Percentiles rank a stretch among this genome's conserved stretches.
Conservation (phyloP, 306 rosid genomes). For the Gleditsia sinensis region DNA sequence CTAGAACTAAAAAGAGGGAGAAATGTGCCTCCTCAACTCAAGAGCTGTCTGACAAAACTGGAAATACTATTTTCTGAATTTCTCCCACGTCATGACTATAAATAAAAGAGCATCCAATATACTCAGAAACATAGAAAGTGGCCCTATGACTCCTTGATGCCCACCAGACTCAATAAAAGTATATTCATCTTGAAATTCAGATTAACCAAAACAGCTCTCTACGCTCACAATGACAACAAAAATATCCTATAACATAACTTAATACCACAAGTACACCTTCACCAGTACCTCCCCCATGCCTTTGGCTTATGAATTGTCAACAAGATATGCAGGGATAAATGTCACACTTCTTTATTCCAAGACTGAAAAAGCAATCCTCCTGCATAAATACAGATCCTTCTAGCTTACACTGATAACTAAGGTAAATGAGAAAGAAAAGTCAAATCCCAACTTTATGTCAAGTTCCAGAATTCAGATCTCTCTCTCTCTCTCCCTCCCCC, state of each 20-base stretch:
- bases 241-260: background rate
- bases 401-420: background rate
- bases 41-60: background rate
- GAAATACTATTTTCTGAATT: background rate
- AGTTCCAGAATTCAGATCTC: background rate
- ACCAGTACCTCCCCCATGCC: background rate
- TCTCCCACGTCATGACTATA: too few relatives aligned
- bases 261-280: background rate
- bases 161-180: background rate
- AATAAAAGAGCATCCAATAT: background rate
- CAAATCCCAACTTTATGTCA: background rate
- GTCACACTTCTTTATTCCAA: background rate
- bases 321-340: background rate
- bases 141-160: background rate
- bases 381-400: background rate
- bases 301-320: background rate
- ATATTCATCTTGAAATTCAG: background rate
- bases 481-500: background rate
- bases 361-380: background rate
- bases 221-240: background rate
- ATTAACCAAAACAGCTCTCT: background rate
- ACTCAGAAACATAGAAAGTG: background rate
- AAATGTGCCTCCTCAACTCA: background rate
- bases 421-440: background rate
- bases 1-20: background rate